A percentile compares a stretch with the other conserved stretches of the same genome.
Conservation (phyloP, 2,329 filamentous ascomycete genomes). For the Cladophialophora yegresii region DNA sequence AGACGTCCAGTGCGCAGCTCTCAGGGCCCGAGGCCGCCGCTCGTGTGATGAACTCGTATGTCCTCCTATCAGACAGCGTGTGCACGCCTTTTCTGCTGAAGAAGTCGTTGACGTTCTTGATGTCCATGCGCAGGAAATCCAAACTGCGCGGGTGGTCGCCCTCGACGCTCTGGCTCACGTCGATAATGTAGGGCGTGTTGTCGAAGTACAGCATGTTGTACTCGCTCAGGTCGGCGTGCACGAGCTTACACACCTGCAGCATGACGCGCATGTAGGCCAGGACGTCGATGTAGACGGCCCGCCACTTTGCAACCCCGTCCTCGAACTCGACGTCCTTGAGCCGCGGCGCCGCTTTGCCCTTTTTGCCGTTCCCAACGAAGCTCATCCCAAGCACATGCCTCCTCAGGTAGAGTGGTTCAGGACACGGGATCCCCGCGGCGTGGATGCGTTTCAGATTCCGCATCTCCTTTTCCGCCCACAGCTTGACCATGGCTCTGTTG, state of each 20-base stretch:
- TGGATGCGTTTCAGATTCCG: conserved; percentile 86
- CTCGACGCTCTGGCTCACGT: conserved; percentile 96
- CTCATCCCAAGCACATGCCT: conserved; percentile 95
- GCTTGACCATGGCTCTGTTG: conserved; percentile 94
- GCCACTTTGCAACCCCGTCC: conserved; percentile 69
- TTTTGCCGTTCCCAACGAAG: conserved; percentile 83
- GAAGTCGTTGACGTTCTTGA: conserved; percentile 94
- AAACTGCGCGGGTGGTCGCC: conserved; percentile 90
- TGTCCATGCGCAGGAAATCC: conserved; percentile 96
- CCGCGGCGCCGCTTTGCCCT: conserved; percentile 83
- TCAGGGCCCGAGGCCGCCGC: conserved; percentile 55
- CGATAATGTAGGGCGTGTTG: conserved; percentile 83
- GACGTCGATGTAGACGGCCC: conserved; percentile 75
- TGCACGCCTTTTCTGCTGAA: conserved; percentile 85
- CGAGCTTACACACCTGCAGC: conserved; percentile 87
- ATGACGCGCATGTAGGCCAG: conserved; percentile 86
- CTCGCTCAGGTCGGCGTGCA: conserved; percentile 95
- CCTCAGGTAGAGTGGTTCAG: conserved; percentile 83
- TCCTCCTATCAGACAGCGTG: conserved; percentile 72
- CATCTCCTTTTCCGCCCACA: conserved; percentile 99
- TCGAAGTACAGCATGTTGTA: conserved; percentile 95
- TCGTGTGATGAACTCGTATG: conserved; percentile 80
- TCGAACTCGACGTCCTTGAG: conserved; percentile 80
- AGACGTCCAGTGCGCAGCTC: conserved; percentile 61
- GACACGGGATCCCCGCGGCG: conserved; percentile 81